These are phyloP conservation scores for Kodamaea kakaduensis DNA, from an alignment of 805 yeast genomes.

Conservation along the genomic window DNA sequence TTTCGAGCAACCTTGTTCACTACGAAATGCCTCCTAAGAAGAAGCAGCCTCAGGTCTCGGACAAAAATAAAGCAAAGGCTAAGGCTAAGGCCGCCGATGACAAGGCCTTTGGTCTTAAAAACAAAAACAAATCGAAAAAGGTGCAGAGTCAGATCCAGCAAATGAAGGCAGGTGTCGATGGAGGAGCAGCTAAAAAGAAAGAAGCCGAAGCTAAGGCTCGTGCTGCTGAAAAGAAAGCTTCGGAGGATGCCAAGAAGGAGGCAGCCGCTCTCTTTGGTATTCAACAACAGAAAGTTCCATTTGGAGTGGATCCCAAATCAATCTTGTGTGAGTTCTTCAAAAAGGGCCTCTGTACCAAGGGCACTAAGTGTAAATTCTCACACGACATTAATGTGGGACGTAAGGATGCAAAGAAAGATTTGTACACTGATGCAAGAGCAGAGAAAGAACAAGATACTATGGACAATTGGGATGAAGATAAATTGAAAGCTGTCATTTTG, in stretches of 20 bases:
- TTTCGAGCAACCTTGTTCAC: constrained; percentile 2
- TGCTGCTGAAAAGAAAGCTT: constrained; percentile 81
- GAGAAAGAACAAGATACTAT: constrained; percentile 78
- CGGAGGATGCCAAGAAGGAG: constrained; percentile 84
- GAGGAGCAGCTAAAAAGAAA: constrained; percentile 55
- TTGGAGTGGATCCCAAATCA: constrained; percentile 96
- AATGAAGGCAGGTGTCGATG: constrained; percentile 42
- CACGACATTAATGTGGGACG: constrained; percentile 86
- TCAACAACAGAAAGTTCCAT: constrained; percentile 80
- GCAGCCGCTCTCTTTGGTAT: constrained; percentile 75
- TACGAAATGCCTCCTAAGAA: constrained; percentile 86
- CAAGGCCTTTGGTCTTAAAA: constrained; percentile 93
- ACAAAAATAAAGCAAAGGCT: constrained; percentile 64
- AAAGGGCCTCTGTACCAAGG: constrained; percentile 80
- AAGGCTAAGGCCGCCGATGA: constrained; percentile 65
- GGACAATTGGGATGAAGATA: constrained; percentile 97
- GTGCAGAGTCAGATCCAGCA: constrained; percentile 56
- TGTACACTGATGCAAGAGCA: constrained; percentile 83
- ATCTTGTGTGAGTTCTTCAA: constrained; percentile 88
- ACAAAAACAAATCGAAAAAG: constrained; percentile 89
- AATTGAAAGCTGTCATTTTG: constrained; percentile 75
- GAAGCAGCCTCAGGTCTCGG: constrained; percentile 48
- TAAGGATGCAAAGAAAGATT: constrained; percentile 84
- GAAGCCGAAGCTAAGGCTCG: constrained; percentile 70
- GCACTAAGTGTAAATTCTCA: constrained; percentile 83